A percentile compares a stretch with the other conserved stretches of the same genome.
Evolutionary conservation across 2,329 filamentous ascomycete genomes (phyloP).

Genomic region (Teratosphaeria epicoccoides): DNA sequence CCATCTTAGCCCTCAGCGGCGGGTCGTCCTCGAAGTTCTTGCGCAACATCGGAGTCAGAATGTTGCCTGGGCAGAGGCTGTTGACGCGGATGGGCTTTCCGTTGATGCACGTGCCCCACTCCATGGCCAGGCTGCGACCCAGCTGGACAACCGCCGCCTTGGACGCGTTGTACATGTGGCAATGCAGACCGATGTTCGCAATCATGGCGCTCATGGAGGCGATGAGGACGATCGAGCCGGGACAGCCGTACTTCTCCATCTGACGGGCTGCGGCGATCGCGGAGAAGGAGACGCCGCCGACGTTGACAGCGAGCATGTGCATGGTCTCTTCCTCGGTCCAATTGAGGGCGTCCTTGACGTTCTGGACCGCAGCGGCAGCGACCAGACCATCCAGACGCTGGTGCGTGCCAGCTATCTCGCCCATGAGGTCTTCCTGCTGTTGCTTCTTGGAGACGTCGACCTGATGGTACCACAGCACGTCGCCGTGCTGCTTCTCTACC

Average conservation of each 20-base stretch:
- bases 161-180: constrained; percentile 39
- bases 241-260: constrained; percentile 40
- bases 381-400: constrained; percentile 22
- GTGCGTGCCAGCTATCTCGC: constrained; percentile 19
- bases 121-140: constrained; percentile 41
- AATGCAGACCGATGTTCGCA: constrained; percentile 36
- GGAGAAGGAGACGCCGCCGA: constrained; percentile 39
- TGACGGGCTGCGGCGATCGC: constrained; percentile 39
- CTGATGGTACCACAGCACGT: constrained; percentile 35
- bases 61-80: constrained; percentile 25
- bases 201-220: constrained; percentile 43
- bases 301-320: constrained; percentile 39
- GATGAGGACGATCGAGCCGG: constrained; percentile 39
- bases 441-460: constrained; percentile 36
- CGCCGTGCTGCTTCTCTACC: constrained; percentile 27
- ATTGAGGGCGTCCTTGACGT: constrained; percentile 18
- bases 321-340: constrained; percentile 25
- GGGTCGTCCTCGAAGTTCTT: constrained; percentile 24
- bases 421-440: constrained; percentile 16
- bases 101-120: constrained; percentile 21
- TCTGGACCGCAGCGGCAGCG: constrained; percentile 22
- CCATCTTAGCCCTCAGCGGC: constrained; percentile 19
- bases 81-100: constrained; percentile 25
- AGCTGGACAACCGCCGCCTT: constrained; percentile 47
- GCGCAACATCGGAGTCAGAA: constrained; percentile 26